These are phyloP conservation scores for Dictyostelium citrinum DNA, from an alignment of 78 protist species.

Conservation along the genomic window DNA sequence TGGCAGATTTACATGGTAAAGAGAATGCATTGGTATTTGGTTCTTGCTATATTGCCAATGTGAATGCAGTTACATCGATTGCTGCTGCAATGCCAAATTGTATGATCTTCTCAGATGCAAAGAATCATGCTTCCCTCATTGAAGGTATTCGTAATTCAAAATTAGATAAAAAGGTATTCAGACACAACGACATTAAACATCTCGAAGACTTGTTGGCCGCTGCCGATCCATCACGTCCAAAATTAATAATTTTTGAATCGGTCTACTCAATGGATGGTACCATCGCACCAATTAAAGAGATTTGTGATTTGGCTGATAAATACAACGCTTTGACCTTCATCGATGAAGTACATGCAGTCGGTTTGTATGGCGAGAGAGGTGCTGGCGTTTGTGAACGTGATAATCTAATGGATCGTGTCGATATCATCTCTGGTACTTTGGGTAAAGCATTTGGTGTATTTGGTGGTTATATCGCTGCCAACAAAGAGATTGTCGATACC, in stretches of 20 bases:
- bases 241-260: slow-evolving; percentile 92
- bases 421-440: slow-evolving; percentile 93
- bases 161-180: slow-evolving; percentile 78
- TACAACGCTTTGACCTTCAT: slow-evolving; percentile 93
- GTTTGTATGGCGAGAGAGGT: slow-evolving; percentile 92
- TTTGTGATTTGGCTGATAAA: slow-evolving; percentile 89
- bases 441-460: slow-evolving; percentile 93
- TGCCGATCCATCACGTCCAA: slow-evolving; percentile 79
- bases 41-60: slow-evolving; percentile 94
- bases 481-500: slow-evolving; percentile 82
- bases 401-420: slow-evolving; percentile 82
- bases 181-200: slow-evolving; percentile 92
- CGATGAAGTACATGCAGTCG: slow-evolving; percentile 98
- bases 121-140: slow-evolving; percentile 95
- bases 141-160: slow-evolving; percentile 89
- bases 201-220: slow-evolving; percentile 82
- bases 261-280: slow-evolving; percentile 96
- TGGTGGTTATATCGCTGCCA: slow-evolving; percentile 95
- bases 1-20: slow-evolving; percentile 90
- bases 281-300: slow-evolving; percentile 91
- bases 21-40: slow-evolving; percentile 75
- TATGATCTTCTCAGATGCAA: slow-evolving; percentile 86
- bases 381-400: slow-evolving; percentile 92
- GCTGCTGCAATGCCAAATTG: slow-evolving; percentile 80
- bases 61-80: slow-evolving; percentile 85